These are phyloP conservation scores for Colletotrichum filicis DNA, from an alignment of 2,329 filamentous ascomycete genomes.

Conservation along the genomic window DNA sequence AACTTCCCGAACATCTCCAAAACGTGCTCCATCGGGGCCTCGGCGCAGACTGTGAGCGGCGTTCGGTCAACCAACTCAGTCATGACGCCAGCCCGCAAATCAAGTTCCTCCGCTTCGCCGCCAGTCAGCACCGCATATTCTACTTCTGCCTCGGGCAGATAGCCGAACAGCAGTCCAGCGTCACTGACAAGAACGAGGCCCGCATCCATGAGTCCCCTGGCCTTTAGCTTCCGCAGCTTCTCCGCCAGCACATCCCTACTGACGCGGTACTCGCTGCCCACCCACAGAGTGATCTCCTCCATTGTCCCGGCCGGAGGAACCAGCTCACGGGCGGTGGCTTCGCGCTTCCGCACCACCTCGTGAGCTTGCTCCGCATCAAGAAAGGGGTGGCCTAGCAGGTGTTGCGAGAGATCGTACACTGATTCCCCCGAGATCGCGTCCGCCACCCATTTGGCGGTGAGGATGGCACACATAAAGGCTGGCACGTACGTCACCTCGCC, in stretches of 20 bases:
- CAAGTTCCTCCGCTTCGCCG: conserved; percentile 40
- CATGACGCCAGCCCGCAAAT: conserved; percentile 47
- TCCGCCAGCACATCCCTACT: conserved; percentile 46
- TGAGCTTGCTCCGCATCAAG: conserved; percentile 62
- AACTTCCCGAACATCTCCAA: conserved; percentile 70
- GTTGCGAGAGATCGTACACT: conserved; percentile 70
- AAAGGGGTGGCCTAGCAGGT: conserved; percentile 68
- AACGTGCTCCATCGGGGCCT: conserved; percentile 67
- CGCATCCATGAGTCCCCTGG: conserved; percentile 65
- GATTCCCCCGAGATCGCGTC: conserved; percentile 63
- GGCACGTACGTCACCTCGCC: conserved; percentile 68
- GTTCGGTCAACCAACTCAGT: conserved; percentile 63
- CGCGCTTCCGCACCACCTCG: conserved; percentile 4
- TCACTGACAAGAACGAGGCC: conserved; percentile 65
- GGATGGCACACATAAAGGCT: conserved; percentile 69
- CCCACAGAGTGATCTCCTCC: conserved; percentile 63
- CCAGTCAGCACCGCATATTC: conserved; percentile 57
- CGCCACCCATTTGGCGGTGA: conserved; percentile 69
- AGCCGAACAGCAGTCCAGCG: conserved; percentile 61
- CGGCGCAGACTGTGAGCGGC: conserved; percentile 59
- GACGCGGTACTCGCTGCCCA: conserved; percentile 56
- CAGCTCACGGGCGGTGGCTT: conserved; percentile 53
- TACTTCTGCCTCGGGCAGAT: conserved; percentile 64
- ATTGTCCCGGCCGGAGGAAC: conserved; percentile 65
- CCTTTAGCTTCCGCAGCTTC: conserved; percentile 59